Evolutionary conservation across 176 grass and related monocot species (phyloP).

Genomic region (Calamus simplicifolius): DNA sequence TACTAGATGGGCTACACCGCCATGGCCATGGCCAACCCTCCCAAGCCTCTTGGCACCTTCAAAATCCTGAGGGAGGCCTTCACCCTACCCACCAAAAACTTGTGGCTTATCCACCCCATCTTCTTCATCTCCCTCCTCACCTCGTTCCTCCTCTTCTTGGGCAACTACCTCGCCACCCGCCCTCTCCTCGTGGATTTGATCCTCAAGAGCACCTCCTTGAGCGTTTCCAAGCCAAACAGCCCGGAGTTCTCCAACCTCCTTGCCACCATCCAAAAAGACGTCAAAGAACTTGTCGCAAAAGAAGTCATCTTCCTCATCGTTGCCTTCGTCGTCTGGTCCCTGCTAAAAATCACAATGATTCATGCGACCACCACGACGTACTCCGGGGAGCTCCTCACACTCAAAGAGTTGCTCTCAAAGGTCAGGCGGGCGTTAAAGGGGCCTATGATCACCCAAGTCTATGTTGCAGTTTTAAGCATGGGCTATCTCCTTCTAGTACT

Average conservation of each 20-base stretch:
- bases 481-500: neutral
- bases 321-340: neutral
- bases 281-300: no score
- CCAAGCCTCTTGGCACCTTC: no score
- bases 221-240: no score
- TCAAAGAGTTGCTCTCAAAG: constrained; percentile 5
- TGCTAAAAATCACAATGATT: constrained; percentile 5
- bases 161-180: constrained; percentile 11
- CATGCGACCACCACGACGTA: constrained; percentile 8
- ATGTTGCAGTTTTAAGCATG: neutral
- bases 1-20: no score
- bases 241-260: no score
- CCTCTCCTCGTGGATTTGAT: no score
- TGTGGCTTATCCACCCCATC: no score
- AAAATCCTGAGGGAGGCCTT: no score
- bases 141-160: constrained; percentile 9
- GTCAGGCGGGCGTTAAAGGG: constrained; percentile 5
- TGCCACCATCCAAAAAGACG: no score
- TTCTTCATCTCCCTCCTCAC: neutral
- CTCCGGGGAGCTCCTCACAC: constrained; percentile 8
- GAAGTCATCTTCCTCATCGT: neutral
- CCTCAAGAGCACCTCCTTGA: no score
- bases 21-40: no score
- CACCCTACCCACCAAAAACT: no score
- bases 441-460: constrained; percentile 19